Evolutionary conservation across 2,329 filamentous ascomycete genomes (phyloP), one percentile per base, ranked within the genome.

Genomic region (Talaromyces amestolkiae): DNA sequence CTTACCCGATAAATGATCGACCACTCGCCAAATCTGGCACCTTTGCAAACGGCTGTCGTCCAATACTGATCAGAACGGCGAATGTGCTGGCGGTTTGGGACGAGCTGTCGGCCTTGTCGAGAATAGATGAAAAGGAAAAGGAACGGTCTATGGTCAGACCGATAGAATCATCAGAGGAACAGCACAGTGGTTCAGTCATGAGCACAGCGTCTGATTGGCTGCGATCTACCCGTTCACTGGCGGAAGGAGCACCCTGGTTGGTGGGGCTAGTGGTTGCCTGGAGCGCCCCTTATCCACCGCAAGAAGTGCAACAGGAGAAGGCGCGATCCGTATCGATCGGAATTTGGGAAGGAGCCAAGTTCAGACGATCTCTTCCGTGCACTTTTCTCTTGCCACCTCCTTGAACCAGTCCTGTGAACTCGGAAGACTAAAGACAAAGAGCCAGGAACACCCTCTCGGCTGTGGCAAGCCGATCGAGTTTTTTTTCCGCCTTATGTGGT

Each of bases 11-110:
- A n/a, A 15, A 33, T 33, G 39, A 53, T 31, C 31, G 3, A 31
- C 33, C 8, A 31, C 27, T 19, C 9, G 60, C 11, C 22, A 49
- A 35, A 17, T 27, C 62, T 63, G 63, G 59, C 47, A 43, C 63
- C 27, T 61, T 54, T 56, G 61, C 53, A n/a, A 63, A 67, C 19
- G 53, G 11, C 9, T 35, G 67, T 61, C 67, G 67, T 49, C 58
- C 61, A 67, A 70, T 70, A 27, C 19, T 45, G 33, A 33, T n/a
- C 33, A 19, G 17, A 5, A 47, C 11, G 10, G 13, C n/a, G n/a
- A 19, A 19, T 33, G 35, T 54, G 45, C 45, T 17, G 31, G 6
- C n/a, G 22, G 33, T n/a, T 22, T 56, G 33, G n/a, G 10, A 37
- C n/a, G n/a, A 37, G 27, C 17, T 35, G 8, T 22, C 49, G 33